These are phyloP conservation scores for Sporothrix globosa DNA, from an alignment of 2,329 filamentous ascomycete species.

Conservation along the genomic window DNA sequence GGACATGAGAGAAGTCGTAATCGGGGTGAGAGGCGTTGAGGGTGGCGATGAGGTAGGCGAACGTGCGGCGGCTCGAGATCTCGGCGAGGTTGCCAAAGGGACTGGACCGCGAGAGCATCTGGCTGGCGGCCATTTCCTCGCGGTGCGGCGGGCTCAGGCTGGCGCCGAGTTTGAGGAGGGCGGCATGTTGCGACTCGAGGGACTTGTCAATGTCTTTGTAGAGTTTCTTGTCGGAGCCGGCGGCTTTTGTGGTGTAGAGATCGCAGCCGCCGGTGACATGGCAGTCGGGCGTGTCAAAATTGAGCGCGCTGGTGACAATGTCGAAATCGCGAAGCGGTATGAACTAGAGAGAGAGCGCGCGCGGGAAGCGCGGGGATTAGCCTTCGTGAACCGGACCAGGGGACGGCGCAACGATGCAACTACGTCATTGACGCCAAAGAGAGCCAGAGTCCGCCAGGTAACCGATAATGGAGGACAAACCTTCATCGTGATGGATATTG, in stretches of 20 bases:
- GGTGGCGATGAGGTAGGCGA: conserved; percentile 94
- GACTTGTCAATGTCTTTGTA: conserved; percentile 94
- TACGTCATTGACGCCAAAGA: conserved; percentile 26
- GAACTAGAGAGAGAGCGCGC: conserved; percentile 63
- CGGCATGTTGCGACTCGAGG: conserved; percentile 87
- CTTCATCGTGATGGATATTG: conserved; percentile 33
- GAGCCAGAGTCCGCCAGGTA: not conserved
- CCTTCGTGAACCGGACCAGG: not conserved
- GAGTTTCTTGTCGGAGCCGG: conserved; percentile 92
- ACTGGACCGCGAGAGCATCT: conserved; percentile 83
- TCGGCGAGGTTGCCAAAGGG: conserved; percentile 91
- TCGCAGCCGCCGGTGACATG: conserved; percentile 93
- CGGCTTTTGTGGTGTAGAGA: conserved; percentile 95
- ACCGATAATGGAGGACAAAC: conserved; percentile 18
- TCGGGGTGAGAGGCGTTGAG: conserved; percentile 94
- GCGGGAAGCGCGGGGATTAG: not conserved
- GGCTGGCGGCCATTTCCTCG: conserved; percentile 65
- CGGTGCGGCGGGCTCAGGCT: conserved; percentile 83
- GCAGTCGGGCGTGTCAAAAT: conserved; percentile 92
- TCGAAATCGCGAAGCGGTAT: conserved; percentile 89
- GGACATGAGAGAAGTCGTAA: conserved; percentile 93
- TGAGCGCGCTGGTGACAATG: conserved; percentile 86
- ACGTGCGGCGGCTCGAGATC: conserved; percentile 84
- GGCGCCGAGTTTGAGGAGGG: conserved; percentile 81
- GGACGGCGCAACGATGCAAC: not conserved